A percentile compares a stretch with the other conserved stretches of the same genome.
Conservation (phyloP, 805 yeast species). For the Barnettozyma populi region DNA sequence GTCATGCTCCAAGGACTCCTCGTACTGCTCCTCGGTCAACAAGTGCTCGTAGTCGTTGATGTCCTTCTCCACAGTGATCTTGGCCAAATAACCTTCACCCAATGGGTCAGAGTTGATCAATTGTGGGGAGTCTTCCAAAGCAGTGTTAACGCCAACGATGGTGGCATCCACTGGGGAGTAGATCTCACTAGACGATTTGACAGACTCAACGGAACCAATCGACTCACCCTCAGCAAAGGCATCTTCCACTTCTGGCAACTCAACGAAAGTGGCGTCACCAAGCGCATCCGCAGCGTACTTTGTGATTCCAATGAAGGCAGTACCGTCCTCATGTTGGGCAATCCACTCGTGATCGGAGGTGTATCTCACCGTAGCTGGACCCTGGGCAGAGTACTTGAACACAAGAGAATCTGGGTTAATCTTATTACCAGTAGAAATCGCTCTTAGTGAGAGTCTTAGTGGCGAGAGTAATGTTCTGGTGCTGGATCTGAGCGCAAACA, state of each 20-base stretch:
- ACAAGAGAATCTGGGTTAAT: constrained; percentile 21
- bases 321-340: constrained; percentile 75
- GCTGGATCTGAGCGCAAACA: constrained; percentile 7
- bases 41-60: constrained; percentile 46
- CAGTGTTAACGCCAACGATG: constrained; percentile 63
- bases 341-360: constrained; percentile 95
- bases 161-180: constrained; percentile 83
- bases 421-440: constrained; percentile 19
- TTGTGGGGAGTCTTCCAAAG: constrained; percentile 64
- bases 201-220: constrained; percentile 90
- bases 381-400: constrained; percentile 17
- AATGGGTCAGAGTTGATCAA: constrained; percentile 83
- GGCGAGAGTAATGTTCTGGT: constrained; percentile 6
- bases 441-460: constrained; percentile 22
- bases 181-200: constrained; percentile 89
- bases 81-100: constrained; percentile 93
- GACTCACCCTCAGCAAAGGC: constrained; percentile 67
- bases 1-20: constrained; percentile 20
- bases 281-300: constrained; percentile 92
- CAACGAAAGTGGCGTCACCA: constrained; percentile 94
- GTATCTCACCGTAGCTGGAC: constrained; percentile 44
- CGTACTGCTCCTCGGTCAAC: constrained; percentile 48
- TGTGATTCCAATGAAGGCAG: constrained; percentile 89
- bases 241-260: constrained; percentile 72
- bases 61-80: constrained; percentile 52